Evolutionary conservation across 2,329 filamentous ascomycete genomes (phyloP).

Genomic region (Ophidiomyces ophidiicola): DNA sequence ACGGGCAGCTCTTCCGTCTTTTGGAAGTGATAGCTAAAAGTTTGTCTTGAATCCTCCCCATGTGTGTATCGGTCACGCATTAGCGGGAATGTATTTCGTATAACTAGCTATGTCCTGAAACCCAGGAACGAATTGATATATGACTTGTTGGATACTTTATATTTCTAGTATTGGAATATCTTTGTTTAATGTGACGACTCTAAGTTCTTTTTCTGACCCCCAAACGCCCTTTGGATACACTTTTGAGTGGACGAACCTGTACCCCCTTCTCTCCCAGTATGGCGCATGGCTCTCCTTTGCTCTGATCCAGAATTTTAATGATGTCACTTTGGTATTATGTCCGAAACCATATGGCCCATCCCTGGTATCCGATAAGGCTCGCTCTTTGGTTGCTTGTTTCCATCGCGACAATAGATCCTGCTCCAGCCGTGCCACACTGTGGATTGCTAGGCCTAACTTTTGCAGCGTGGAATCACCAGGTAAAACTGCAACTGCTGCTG

Average conservation of each 20-base stretch:
- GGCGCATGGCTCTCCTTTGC: conserved; percentile 4
- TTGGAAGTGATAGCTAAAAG: too few species aligned
- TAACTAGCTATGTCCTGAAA: too few species aligned
- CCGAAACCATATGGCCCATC: not conserved
- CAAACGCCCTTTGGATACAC: conserved; percentile 9
- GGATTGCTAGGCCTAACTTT: conserved; percentile 9
- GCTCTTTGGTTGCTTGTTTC: conserved; percentile 1
- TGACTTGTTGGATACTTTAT: too few species aligned
- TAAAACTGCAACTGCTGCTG: conserved; percentile 8
- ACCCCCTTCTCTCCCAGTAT: conserved; percentile 15
- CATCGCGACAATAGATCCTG: conserved; percentile 10
- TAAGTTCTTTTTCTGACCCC: conserved; percentile 6
- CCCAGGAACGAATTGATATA: too few species aligned
- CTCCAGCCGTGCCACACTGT: conserved; percentile 9
- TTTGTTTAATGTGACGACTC: conserved; percentile 11
- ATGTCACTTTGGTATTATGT: not conserved
- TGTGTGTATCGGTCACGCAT: too few species aligned
- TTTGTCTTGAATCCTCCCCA: too few species aligned
- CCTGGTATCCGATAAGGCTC: not conserved
- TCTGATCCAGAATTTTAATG: conserved; percentile 12
- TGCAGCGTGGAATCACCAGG: conserved; percentile 9
- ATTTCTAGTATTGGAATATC: too few species aligned
- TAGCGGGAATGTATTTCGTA: too few species aligned
- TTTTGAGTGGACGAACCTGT: conserved; percentile 5
- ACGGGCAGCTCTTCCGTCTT: too few species aligned